These are phyloP conservation scores for Populus tomentosa DNA, from an alignment of 441 rosid genomes.

Conservation along the genomic window DNA sequence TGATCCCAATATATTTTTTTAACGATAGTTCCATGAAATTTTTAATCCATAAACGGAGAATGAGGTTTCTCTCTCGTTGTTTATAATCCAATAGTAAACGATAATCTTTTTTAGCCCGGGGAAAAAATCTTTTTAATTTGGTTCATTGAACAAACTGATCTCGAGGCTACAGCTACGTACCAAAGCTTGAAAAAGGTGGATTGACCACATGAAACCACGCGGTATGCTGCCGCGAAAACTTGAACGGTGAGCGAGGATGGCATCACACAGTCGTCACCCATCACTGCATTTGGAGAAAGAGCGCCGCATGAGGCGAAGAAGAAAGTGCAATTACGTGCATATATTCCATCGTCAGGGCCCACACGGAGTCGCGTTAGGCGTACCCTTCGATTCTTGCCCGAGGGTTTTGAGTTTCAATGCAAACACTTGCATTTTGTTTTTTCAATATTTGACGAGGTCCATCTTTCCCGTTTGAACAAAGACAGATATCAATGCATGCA, in stretches of 20 bases:
- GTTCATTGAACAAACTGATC: not conserved
- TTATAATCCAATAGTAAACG: too few relatives aligned
- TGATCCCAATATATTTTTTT: too few relatives aligned
- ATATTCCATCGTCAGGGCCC: not conserved
- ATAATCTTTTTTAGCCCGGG: too few relatives aligned
- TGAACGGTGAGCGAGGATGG: not conserved
- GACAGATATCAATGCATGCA: too few relatives aligned
- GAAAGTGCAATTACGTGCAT: not conserved
- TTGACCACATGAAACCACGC: not conserved
- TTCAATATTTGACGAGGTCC: not conserved
- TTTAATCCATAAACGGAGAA: too few relatives aligned
- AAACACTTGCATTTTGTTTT: not conserved
- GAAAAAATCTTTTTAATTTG: not conserved
- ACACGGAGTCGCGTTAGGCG: not conserved
- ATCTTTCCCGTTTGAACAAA: too few relatives aligned
- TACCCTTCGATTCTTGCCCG: not conserved
- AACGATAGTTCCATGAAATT: too few relatives aligned
- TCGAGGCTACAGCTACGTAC: not conserved
- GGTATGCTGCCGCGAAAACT: not conserved
- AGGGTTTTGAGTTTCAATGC: not conserved
- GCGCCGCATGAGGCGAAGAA: not conserved
- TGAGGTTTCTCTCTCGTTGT: too few relatives aligned
- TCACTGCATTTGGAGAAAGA: not conserved
- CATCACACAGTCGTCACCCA: not conserved
- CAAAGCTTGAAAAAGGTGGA: not conserved